Conservation (phyloP, 805 yeast species). For the Starmerella apicola region DNA sequence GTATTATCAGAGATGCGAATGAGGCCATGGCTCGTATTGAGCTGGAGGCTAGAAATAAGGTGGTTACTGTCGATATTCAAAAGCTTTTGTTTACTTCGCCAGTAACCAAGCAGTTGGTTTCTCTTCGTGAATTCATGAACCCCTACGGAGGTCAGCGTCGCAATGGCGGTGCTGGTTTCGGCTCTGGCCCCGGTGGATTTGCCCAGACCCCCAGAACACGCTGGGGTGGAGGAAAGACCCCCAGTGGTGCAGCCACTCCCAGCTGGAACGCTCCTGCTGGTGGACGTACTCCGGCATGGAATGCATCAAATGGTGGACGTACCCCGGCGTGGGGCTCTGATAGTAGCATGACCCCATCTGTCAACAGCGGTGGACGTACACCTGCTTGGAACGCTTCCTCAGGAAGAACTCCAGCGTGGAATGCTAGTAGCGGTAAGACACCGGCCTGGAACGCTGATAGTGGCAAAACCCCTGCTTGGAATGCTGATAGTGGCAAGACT, state of each 20-base stretch:
- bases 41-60: conserved; percentile 82
- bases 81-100: conserved; percentile 64
- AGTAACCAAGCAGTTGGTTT: conserved; percentile 44
- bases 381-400: conserved; percentile 36
- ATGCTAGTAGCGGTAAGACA: conserved; percentile 22
- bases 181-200: conserved; percentile 14
- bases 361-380: conserved; percentile 30
- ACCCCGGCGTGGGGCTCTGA: conserved; percentile 31
- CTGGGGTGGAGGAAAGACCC: conserved; percentile 24
- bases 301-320: conserved; percentile 23
- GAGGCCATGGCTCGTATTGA: conserved; percentile 88
- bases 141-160: conserved; percentile 16
- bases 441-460: conserved; percentile 31
- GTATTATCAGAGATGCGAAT: conserved; percentile 85
- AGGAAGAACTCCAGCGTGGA: conserved; percentile 23
- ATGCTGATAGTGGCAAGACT: conserved; percentile 5
- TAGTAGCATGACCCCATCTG: conserved; percentile 17
- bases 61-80: conserved; percentile 68
- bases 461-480: conserved; percentile 27
- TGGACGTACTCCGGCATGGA: conserved; percentile 47
- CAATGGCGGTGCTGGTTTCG: conserved; percentile 12
- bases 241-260: conserved; percentile 26
- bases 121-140: conserved; percentile 67
- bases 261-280: conserved; percentile 28
- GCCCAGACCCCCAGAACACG: conserved; percentile 17